phyloP scores from a whole-genome alignment of 768 basidiomycete genomes.

The Pulveroboletus sp. region DNA sequence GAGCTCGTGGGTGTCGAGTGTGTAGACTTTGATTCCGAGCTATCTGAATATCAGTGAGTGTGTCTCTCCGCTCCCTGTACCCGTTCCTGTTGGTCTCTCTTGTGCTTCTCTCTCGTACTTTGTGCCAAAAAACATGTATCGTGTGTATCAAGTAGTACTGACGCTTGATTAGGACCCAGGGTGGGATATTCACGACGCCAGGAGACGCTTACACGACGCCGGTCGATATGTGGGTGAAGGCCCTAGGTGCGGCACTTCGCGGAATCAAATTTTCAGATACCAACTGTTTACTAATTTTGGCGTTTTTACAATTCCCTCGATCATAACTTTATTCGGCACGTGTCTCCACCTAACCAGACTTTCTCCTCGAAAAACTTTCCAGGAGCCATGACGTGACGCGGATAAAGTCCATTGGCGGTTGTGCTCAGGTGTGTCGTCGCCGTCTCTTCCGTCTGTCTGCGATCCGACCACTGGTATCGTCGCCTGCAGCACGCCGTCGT shows the following conservation, averaged over 20 bases:
- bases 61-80: not conserved
- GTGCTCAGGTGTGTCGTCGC: constrained; percentile 58
- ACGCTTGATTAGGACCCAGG: constrained; percentile 58
- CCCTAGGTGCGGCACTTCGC: constrained; percentile 53
- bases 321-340: constrained; percentile 29
- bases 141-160: constrained; percentile 12
- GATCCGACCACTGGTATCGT: not conserved
- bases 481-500: constrained; percentile 59
- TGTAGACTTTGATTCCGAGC: constrained; percentile 77
- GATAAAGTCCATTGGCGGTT: constrained; percentile 72
- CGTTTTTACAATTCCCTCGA: constrained; percentile 29
- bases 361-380: constrained; percentile 69
- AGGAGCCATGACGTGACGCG: constrained; percentile 64
- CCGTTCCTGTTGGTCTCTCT: not conserved
- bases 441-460: not conserved
- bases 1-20: constrained; percentile 79
- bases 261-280: constrained; percentile 56
- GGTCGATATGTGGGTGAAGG: constrained; percentile 88
- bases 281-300: constrained; percentile 34
- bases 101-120: not conserved
- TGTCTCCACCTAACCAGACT: constrained; percentile 41
- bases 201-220: constrained; percentile 86
- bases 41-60: constrained; percentile 78
- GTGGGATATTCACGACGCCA: constrained; percentile 81
- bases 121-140: constrained; percentile 8